Evolutionary conservation across 257 asterid species (phyloP), one percentile per base, ranked within the genome.

Genomic region (Ocimum tenuiflorum): DNA sequence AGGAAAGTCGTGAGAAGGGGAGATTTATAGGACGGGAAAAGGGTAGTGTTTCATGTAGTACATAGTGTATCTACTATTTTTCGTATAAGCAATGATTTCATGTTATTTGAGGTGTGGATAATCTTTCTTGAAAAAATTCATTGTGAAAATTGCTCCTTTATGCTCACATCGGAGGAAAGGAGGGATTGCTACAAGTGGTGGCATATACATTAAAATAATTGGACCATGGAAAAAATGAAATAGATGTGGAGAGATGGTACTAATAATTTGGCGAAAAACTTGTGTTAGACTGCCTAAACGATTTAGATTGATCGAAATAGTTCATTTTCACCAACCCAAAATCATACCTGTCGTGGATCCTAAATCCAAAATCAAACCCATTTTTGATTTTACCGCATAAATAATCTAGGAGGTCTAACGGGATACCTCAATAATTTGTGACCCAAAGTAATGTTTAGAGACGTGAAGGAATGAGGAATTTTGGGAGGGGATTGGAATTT

Each of bases 1-100:
- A 75, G 78, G 70, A 52, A 52, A 62, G 53, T 59, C 66, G 55
- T 68, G 81, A 58, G 76, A 45, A 70, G 67, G 70, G 78, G 75
- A 77, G 48, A 81, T 81, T 86, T 91, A 91, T 88, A 86, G 94
- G 75, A 57, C 41, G n/a, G n/a, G n/a, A n/a, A n/a, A n/a, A n/a
- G n/a, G n/a, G n/a, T n/a, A 27, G 31, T 27, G 31, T 27, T 1
- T 1, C 4, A 27, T 27, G 31, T 27, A n/a, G n/a, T 27, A 27
- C 31, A 4, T 1, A 31, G 0, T 31, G 36, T 31, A 31, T 31
- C 45, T 39, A 39, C 45, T 11, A 39, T n/a, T 36, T 36, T 36
- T 24, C 31, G n/a, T n/a, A n/a, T n/a, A n/a, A n/a, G n/a, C n/a
- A n/a, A n/a, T n/a, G 4, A 31, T 2, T 38, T 1, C n/a, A 38